Percentiles rank a stretch among this genome's conserved stretches.
phyloP scores from a whole-genome alignment of 2,329 filamentous ascomycete genomes.

The Plectosphaerella cucumerina region DNA sequence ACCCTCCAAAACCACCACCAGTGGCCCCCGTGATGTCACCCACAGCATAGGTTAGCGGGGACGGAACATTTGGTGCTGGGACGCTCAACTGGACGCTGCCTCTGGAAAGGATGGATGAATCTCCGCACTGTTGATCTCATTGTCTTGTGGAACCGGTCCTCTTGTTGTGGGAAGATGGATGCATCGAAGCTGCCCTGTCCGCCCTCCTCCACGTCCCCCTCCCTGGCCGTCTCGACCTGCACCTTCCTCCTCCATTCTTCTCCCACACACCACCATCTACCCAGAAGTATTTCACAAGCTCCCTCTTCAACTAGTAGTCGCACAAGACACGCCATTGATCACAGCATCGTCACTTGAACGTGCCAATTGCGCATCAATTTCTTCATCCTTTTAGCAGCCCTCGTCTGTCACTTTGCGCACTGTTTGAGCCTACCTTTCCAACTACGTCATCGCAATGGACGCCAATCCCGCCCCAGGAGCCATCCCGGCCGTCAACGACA shows the following conservation, averaged over 20 bases:
- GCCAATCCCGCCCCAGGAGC: constrained; percentile 15
- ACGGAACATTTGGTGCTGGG: no score
- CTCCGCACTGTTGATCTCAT: neutral
- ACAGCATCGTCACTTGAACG: neutral
- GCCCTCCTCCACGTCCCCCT: neutral
- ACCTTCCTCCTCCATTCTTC: neutral
- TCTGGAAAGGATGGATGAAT: neutral
- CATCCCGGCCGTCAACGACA: constrained; percentile 14
- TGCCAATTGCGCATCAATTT: neutral
- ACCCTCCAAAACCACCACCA: neutral
- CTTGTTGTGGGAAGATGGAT: neutral
- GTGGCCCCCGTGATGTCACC: neutral
- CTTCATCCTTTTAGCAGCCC: neutral
- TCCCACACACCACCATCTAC: neutral
- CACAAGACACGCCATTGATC: neutral
- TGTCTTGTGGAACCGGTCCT: neutral
- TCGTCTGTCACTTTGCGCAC: neutral
- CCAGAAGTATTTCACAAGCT: no score
- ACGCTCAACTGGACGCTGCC: no score
- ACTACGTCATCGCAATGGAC: constrained; percentile 31
- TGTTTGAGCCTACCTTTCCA: neutral
- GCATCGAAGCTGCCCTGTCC: neutral
- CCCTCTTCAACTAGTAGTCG: neutral
- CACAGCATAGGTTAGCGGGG: no score
- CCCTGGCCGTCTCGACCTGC: neutral